phyloP scores from a whole-genome alignment of 2,329 filamentous ascomycete species.

The Calonectria ilicicola region DNA sequence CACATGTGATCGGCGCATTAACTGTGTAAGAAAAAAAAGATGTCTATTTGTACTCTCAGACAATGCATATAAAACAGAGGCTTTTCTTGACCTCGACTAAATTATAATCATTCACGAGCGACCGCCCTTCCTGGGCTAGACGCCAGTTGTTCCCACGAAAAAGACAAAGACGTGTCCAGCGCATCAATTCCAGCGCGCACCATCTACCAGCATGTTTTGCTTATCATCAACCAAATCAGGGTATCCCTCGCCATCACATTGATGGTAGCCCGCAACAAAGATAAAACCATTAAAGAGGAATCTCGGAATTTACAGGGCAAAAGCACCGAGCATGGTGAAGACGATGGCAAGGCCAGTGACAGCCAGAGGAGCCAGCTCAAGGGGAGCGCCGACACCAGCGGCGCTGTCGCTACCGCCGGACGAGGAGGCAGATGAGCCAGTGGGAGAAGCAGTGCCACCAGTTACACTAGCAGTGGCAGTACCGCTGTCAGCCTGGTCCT shows the following conservation, averaged over 20 bases:
- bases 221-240: slow-evolving; percentile 37
- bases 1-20: neutral
- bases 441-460: slow-evolving; percentile 46
- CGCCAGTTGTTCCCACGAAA: slow-evolving; percentile 41
- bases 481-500: slow-evolving; percentile 61
- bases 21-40: slow-evolving; percentile 25
- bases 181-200: slow-evolving; percentile 36
- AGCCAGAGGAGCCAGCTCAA: slow-evolving; percentile 48
- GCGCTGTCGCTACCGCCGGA: slow-evolving; percentile 47
- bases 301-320: slow-evolving; percentile 51
- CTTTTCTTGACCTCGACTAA: slow-evolving; percentile 39
- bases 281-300: slow-evolving; percentile 18
- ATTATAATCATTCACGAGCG: slow-evolving; percentile 44
- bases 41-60: slow-evolving; percentile 38
- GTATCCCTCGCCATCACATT: neutral
- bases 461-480: slow-evolving; percentile 58
- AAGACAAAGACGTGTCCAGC: slow-evolving; percentile 39
- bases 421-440: slow-evolving; percentile 27
- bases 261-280: slow-evolving; percentile 26
- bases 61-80: slow-evolving; percentile 37
- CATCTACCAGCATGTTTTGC: slow-evolving; percentile 30
- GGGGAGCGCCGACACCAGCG: slow-evolving; percentile 40
- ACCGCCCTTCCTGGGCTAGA: slow-evolving; percentile 39
- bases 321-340: slow-evolving; percentile 54
- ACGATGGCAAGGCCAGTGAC: slow-evolving; percentile 50